Percentiles rank a stretch among this genome's conserved stretches.
Evolutionary conservation across 139 green algal genomes (phyloP).

Genomic region (Asterochloris erici): DNA sequence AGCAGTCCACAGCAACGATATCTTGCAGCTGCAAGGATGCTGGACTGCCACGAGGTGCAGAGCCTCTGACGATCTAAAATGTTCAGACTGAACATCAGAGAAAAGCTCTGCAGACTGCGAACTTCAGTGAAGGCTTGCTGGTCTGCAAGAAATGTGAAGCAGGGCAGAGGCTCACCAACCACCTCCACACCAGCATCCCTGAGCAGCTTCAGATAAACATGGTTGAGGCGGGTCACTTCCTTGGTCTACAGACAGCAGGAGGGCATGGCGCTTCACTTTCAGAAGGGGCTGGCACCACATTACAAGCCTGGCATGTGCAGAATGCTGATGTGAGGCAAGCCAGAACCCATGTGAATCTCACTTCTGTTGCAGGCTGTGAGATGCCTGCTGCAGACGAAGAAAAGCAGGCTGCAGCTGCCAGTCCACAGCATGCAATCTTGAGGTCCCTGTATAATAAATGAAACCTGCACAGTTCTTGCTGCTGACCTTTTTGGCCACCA

Average conservation of each 20-base stretch:
- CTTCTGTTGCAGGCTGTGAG: not conserved
- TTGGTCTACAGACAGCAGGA: slow-evolving; percentile 58
- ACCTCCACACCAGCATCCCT: slow-evolving; percentile 63
- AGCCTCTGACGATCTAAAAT: not conserved
- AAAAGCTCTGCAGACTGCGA: not conserved
- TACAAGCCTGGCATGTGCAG: not conserved
- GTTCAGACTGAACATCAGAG: too few species aligned
- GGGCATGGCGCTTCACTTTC: not conserved
- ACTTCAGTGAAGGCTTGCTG: not conserved
- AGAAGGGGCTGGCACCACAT: not conserved
- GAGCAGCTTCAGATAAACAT: slow-evolving; percentile 87
- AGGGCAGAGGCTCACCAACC: slow-evolving; percentile 24
- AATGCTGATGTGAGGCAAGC: not conserved
- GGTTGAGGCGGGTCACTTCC: slow-evolving; percentile 89
- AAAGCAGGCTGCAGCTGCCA: too few species aligned
- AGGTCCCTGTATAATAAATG: not conserved
- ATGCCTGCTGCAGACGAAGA: too few species aligned
- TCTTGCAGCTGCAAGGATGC: not conserved
- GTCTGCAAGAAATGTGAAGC: not conserved
- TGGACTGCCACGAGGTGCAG: too few species aligned
- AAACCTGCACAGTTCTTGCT: not conserved
- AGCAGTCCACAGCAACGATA: not conserved
- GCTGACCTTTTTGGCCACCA: slow-evolving; percentile 46
- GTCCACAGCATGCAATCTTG: too few species aligned
- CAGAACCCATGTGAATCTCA: too few species aligned